These are phyloP conservation scores for Galerina marginata DNA, from an alignment of 768 basidiomycete species.

Conservation along the genomic window DNA sequence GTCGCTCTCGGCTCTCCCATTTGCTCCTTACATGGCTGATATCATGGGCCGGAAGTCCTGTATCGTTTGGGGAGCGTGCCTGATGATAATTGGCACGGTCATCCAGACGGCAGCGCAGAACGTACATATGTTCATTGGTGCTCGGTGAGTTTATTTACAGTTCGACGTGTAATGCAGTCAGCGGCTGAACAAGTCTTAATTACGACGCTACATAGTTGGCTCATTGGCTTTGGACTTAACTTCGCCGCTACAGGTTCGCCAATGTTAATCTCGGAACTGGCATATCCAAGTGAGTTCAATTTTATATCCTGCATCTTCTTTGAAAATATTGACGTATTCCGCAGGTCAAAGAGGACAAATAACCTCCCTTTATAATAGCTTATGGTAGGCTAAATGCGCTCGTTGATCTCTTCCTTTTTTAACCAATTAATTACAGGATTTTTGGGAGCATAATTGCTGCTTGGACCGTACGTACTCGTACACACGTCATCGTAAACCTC, in stretches of 20 bases:
- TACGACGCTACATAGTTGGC: too few species aligned
- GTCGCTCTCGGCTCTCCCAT: conserved; percentile 25
- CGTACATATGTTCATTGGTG: conserved; percentile 62
- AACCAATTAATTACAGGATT: conserved; percentile 5
- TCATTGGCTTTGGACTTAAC: conserved; percentile 28
- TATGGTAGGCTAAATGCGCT: conserved; percentile 16
- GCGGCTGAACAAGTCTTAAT: too few species aligned
- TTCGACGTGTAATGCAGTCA: neutral
- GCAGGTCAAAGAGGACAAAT: conserved; percentile 25
- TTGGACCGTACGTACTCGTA: conserved; percentile 49
- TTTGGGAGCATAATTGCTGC: conserved; percentile 50
- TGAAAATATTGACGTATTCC: neutral
- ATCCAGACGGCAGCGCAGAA: conserved; percentile 57
- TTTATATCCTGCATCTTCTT: neutral
- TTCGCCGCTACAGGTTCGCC: conserved; percentile 27
- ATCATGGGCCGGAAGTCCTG: conserved; percentile 53
- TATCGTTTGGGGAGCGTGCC: conserved; percentile 54
- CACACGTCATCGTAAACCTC: neutral
- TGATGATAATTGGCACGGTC: conserved; percentile 56
- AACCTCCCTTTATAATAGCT: conserved; percentile 29
- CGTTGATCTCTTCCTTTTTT: neutral
- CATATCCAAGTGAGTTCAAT: conserved; percentile 22
- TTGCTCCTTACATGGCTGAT: conserved; percentile 42
- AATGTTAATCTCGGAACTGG: conserved; percentile 28
- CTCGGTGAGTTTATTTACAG: conserved; percentile 35